Conservation (phyloP, 129 eudicot species). For the Flaveria sonorensis region DNA sequence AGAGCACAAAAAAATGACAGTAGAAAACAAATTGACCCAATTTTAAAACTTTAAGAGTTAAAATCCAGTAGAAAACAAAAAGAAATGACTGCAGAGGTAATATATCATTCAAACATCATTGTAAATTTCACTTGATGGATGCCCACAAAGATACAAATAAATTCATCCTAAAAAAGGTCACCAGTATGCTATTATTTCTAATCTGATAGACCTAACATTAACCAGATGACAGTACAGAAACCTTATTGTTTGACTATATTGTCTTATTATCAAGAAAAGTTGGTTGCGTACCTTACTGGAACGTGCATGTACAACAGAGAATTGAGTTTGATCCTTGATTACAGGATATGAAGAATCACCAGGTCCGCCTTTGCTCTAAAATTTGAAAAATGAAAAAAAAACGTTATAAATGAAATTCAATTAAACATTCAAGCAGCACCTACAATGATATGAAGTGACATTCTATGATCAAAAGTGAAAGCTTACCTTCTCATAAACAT, state of each 20-base stretch:
- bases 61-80: neutral
- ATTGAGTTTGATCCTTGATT: conserved; percentile 68
- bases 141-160: conserved; percentile 3
- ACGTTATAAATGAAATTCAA: neutral
- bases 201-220: conserved; percentile 2
- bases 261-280: neutral
- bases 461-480: conserved; percentile 20
- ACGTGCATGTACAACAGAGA: conserved; percentile 81
- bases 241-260: neutral
- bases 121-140: conserved; percentile 20
- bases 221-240: conserved; percentile 10
- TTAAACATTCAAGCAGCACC: conserved; percentile 10
- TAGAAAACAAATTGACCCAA: neutral
- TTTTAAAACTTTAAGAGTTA: neutral
- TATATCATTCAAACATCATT: neutral
- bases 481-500: conserved; percentile 84
- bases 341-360: conserved; percentile 50
- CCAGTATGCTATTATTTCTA: conserved; percentile 9
- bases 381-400: conserved; percentile 18
- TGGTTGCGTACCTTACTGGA: conserved; percentile 63
- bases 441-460: conserved; percentile 1
- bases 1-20: neutral
- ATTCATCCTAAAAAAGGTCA: conserved; percentile 1
- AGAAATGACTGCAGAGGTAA: neutral
- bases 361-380: conserved; percentile 59